Evolutionary conservation across 768 basidiomycete species (phyloP), one percentile per base, ranked within the genome.

Genomic region (Suillus tomentosus): DNA sequence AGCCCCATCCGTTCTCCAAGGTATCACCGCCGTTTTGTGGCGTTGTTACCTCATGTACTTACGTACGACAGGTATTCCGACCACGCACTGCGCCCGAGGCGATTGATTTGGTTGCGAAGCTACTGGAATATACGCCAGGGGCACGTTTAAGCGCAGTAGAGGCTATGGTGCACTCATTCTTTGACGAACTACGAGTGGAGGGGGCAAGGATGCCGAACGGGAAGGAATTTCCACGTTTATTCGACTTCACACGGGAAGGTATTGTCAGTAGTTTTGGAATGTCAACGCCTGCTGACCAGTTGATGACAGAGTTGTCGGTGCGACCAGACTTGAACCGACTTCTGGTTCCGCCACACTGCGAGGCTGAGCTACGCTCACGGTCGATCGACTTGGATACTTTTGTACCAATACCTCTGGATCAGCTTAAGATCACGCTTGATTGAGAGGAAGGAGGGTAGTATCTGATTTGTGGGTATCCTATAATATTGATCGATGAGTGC

Each of bases 1-100:
- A 96, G 76, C 95, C 96, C n/a, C 96, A 99, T 74, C 96, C 96
- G 0, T 99, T 99, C 83, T 91, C 90, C 74, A 99, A 99, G 88
- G 94, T 94, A 64, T 34, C 78, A 74, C n/a, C 47, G 22, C 10
- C 37, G 54, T 59, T 39, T 53, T 45, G 39, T 63, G 42, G 61
- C 19, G 19, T 61, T 54, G 63, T 56, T 61, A 55, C 64, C 19
- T 56, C 17, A 13, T 58, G 64, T 58, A 65, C 61, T 70, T 69
- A 65, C 67, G 22, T 51, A 62, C 51, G 34, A 22, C 73, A 96
- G 93, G 97, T 99, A 61, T 99, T 99, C 88, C 90, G 96, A 70
- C 96, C 97, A 55, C 93, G 96, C 71, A 99, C 97, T 15, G 89
- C 96, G 14, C 88, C 90, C 19, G 96, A 99, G 77, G 95, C 97